These are phyloP conservation scores for Ceratopteris richardii DNA, from an alignment of 75 land plant species.

Conservation along the genomic window DNA sequence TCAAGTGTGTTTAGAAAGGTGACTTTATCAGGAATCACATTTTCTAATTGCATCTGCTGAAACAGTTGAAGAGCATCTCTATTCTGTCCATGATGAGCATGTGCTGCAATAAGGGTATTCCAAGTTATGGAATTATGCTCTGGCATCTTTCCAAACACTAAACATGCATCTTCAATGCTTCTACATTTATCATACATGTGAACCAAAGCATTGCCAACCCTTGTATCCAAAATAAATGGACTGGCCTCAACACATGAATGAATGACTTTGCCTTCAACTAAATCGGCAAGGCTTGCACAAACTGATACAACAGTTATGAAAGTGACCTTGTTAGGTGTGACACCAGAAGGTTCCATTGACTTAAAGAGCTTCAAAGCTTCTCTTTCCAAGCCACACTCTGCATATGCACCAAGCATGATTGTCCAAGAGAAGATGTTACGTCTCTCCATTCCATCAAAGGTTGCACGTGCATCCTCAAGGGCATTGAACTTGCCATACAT, in stretches of 20 bases:
- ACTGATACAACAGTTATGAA: conserved; percentile 24
- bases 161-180: conserved; percentile 9
- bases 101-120: conserved; percentile 12
- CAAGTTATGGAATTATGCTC: conserved; percentile 10
- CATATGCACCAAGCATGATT: conserved; percentile 25
- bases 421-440: conserved; percentile 19
- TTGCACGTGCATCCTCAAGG: conserved; percentile 13
- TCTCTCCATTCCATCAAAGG: conserved; percentile 22
- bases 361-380: conserved; percentile 25
- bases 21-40: conserved; percentile 2
- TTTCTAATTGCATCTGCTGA: conserved; percentile 8
- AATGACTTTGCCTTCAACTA: conserved; percentile 10
- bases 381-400: conserved; percentile 22
- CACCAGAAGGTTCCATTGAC: conserved; percentile 15
- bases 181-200: conserved; percentile 18
- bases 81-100: conserved; percentile 4
- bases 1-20: conserved; percentile 10
- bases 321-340: conserved; percentile 18
- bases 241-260: not conserved
- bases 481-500: conserved; percentile 24
- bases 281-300: conserved; percentile 11
- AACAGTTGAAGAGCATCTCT: conserved; percentile 8
- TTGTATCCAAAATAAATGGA: not conserved
- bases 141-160: conserved; percentile 9
- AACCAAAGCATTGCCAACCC: not conserved